Percentiles rank a stretch among this genome's conserved stretches.
Conservation (phyloP, 2,329 filamentous ascomycete species). For the Emmonsiellopsis sp. region DNA sequence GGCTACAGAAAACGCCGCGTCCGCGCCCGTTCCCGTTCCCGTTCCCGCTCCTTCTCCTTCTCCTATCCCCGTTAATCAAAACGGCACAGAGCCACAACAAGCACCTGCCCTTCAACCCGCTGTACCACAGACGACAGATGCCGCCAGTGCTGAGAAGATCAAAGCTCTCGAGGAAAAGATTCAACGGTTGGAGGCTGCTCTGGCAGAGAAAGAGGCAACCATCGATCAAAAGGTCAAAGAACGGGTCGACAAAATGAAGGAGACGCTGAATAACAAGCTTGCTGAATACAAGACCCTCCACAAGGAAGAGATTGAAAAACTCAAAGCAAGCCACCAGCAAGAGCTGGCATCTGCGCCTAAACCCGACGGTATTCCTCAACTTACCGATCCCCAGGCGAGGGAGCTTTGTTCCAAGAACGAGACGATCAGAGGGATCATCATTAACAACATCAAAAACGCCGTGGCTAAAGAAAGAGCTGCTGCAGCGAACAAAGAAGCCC, state of each 20-base stretch:
- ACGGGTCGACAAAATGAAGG: constrained; percentile 51
- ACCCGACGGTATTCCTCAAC: constrained; percentile 26
- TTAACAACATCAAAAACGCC: constrained; percentile 48
- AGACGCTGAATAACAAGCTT: constrained; percentile 61
- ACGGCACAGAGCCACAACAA: constrained; percentile 37
- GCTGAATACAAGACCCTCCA: constrained; percentile 43
- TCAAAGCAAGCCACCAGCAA: constrained; percentile 38
- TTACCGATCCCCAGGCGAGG: constrained; percentile 41
- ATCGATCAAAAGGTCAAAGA: constrained; percentile 41
- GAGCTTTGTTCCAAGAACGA: constrained; percentile 42
- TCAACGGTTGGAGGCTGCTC: constrained; percentile 39
- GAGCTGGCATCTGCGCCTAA: constrained; percentile 27
- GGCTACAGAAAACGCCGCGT: constrained; percentile 38
- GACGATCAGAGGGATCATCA: constrained; percentile 40
- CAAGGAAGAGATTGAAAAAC: constrained; percentile 39
- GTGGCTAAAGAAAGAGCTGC: constrained; percentile 31
- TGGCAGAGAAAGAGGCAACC: constrained; percentile 42
- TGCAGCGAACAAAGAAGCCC: constrained; percentile 10
- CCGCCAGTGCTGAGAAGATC: constrained; percentile 45
- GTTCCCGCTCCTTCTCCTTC: constrained; percentile 23
- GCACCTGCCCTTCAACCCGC: constrained; percentile 20
- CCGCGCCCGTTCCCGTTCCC: constrained; percentile 10
- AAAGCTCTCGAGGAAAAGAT: constrained; percentile 55
- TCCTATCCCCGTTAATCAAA: constrained; percentile 41
- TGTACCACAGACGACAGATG: constrained; percentile 12